Percentiles rank a stretch among this genome's conserved stretches.
These are phyloP conservation scores for Areca catechu DNA, from an alignment of 176 grass and related monocot genomes.

Conservation along the genomic window DNA sequence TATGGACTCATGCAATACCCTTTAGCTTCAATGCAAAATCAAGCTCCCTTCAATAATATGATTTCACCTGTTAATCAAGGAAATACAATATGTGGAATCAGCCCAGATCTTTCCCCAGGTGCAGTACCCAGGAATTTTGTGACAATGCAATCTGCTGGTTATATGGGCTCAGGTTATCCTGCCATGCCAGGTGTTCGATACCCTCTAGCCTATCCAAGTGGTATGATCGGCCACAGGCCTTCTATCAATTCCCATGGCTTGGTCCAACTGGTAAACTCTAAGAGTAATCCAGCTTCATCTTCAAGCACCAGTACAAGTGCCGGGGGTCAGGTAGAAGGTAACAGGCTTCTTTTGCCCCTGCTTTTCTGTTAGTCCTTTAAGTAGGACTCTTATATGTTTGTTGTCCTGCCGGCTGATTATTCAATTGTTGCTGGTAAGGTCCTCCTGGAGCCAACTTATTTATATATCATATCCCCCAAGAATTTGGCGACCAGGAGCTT, in stretches of 20 bases:
- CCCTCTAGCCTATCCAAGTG: slow-evolving; percentile 48
- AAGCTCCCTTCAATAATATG: slow-evolving; percentile 66
- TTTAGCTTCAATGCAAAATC: slow-evolving; percentile 90
- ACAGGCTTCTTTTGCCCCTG: slow-evolving; percentile 2
- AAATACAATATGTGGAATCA: slow-evolving; percentile 44
- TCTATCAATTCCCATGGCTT: slow-evolving; percentile 43
- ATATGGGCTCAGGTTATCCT: slow-evolving; percentile 47
- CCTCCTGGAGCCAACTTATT: slow-evolving; percentile 88
- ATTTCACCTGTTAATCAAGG: slow-evolving; percentile 59
- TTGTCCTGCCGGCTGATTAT: background rate
- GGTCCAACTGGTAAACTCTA: slow-evolving; percentile 34
- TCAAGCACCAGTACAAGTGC: slow-evolving; percentile 36
- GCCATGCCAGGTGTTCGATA: slow-evolving; percentile 52
- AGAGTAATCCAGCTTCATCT: slow-evolving; percentile 27
- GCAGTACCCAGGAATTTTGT: slow-evolving; percentile 56
- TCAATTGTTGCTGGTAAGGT: slow-evolving; percentile 30
- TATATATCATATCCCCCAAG: slow-evolving; percentile 85
- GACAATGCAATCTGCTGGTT: slow-evolving; percentile 47
- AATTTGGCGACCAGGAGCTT: slow-evolving; percentile 78
- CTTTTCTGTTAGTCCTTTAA: background rate
- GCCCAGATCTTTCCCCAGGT: slow-evolving; percentile 57
- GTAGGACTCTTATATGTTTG: background rate
- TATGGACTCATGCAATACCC: slow-evolving; percentile 89
- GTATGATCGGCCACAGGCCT: slow-evolving; percentile 31
- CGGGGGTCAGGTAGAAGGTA: slow-evolving; percentile 54